Percentiles rank a stretch among this genome's conserved stretches.
These are phyloP conservation scores for Auricularia cornea DNA, from an alignment of 768 basidiomycete genomes.

Conservation along the genomic window DNA sequence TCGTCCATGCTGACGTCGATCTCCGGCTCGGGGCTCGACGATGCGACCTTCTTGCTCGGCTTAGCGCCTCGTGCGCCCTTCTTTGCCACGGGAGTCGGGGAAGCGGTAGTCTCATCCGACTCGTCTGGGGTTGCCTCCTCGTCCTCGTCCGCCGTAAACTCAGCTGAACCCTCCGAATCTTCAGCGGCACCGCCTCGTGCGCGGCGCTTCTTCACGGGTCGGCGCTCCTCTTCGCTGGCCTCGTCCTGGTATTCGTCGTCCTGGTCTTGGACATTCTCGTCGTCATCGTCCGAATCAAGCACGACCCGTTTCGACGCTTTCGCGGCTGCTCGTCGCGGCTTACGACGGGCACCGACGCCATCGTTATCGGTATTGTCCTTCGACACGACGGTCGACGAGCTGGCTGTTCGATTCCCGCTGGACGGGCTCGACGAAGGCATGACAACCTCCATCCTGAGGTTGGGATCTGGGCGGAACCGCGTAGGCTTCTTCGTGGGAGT, in stretches of 20 bases:
- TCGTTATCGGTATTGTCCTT: no score
- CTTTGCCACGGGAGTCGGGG: background rate
- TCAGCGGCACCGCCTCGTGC: slow-evolving; percentile 48
- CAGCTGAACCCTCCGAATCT: slow-evolving; percentile 34
- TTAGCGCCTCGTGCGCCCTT: slow-evolving; percentile 15
- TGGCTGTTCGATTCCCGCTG: background rate
- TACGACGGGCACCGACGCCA: no score
- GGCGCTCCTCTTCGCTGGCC: slow-evolving; percentile 27
- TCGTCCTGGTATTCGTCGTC: slow-evolving; percentile 23
- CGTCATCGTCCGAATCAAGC: slow-evolving; percentile 9
- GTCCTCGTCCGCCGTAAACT: background rate
- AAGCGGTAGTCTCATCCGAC: background rate
- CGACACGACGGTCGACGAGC: slow-evolving; percentile 11
- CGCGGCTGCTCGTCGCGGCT: no score
- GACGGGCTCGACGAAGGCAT: slow-evolving; percentile 20
- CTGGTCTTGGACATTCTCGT: background rate
- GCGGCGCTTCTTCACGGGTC: slow-evolving; percentile 15
- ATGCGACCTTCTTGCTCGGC: no score
- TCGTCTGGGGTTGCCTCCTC: background rate
- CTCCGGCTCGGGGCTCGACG: no score
- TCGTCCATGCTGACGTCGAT: no score
- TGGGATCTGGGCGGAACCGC: slow-evolving; percentile 12
- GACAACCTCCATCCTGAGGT: slow-evolving; percentile 49
- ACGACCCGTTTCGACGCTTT: no score
- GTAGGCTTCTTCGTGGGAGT: slow-evolving; percentile 4